Conservation (phyloP, 768 basidiomycete species). For the Tulasnella calospora region DNA sequence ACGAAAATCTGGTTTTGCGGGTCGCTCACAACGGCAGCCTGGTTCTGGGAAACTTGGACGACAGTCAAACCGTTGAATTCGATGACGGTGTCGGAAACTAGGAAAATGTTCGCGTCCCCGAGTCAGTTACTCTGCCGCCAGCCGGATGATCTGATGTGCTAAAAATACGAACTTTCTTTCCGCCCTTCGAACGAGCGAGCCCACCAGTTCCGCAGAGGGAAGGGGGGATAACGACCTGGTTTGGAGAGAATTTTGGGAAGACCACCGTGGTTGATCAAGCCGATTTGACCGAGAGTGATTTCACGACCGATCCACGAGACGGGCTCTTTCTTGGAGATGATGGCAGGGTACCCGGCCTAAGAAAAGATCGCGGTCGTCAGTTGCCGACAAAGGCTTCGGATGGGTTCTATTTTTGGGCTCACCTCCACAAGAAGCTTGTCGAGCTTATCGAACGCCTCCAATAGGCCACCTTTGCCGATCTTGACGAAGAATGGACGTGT, state of each 20-base stretch:
- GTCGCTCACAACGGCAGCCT: constrained; percentile 36
- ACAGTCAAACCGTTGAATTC: constrained; percentile 73
- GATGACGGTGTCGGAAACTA: constrained; percentile 78
- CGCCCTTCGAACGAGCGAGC: constrained; percentile 68
- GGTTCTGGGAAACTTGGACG: constrained; percentile 86
- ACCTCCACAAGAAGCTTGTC: constrained; percentile 58
- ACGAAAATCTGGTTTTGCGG: constrained; percentile 67
- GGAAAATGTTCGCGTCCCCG: background rate
- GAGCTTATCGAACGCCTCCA: constrained; percentile 64
- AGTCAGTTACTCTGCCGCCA: background rate
- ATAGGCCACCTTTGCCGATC: constrained; percentile 57
- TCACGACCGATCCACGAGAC: constrained; percentile 67
- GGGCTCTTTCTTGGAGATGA: constrained; percentile 66
- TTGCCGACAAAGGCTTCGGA: background rate
- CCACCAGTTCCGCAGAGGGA: constrained; percentile 81
- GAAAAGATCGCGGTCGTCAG: constrained; percentile 1
- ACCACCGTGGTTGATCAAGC: constrained; percentile 69
- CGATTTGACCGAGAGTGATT: constrained; percentile 64
- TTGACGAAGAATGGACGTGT: constrained; percentile 65
- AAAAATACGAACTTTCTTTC: constrained; percentile 54
- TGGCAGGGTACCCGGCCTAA: constrained; percentile 52
- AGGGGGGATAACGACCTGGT: constrained; percentile 72
- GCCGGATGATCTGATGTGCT: background rate
- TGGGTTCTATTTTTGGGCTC: constrained; percentile 16
- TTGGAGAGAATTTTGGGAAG: constrained; percentile 67